These are phyloP conservation scores for Nissolia schottii DNA, from an alignment of 306 rosid genomes.

Conservation along the genomic window DNA sequence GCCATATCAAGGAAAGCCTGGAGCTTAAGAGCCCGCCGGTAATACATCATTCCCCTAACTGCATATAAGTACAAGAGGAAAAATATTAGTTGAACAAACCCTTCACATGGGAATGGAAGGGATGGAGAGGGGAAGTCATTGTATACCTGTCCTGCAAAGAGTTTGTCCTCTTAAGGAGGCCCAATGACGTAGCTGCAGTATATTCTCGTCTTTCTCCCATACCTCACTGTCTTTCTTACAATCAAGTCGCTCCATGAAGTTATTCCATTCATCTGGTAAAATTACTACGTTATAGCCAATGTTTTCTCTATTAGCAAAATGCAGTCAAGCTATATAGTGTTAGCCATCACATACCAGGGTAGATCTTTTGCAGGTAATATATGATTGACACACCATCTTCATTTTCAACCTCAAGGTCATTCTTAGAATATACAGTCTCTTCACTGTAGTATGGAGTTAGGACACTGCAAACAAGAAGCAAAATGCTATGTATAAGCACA, in stretches of 20 bases:
- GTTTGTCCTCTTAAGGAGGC: constrained; percentile 96
- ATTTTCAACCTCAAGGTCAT: constrained; percentile 92
- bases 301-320: constrained; percentile 11
- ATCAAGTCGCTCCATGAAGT: constrained; percentile 87
- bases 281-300: constrained; percentile 12
- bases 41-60: constrained; percentile 99
- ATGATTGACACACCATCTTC: constrained; percentile 96
- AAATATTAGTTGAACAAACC: constrained; percentile 14
- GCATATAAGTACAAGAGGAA: constrained; percentile 34
- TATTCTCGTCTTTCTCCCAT: constrained; percentile 83
- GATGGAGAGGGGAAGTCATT: constrained; percentile 5
- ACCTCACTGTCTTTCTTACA: constrained; percentile 81
- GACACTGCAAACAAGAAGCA: constrained; percentile 53
- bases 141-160: constrained; percentile 83
- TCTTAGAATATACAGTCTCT: constrained; percentile 91
- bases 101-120: not conserved
- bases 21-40: constrained; percentile 90
- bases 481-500: constrained; percentile 9
- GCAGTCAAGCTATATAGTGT: constrained; percentile 15
- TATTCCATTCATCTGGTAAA: constrained; percentile 87
- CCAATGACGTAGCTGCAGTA: constrained; percentile 94
- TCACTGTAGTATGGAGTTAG: constrained; percentile 97
- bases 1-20: constrained; percentile 99
- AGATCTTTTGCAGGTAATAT: constrained; percentile 94
- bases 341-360: constrained; percentile 65